Conservation (phyloP, 352 stramenopile species). For the Phytophthora colocasiae region DNA sequence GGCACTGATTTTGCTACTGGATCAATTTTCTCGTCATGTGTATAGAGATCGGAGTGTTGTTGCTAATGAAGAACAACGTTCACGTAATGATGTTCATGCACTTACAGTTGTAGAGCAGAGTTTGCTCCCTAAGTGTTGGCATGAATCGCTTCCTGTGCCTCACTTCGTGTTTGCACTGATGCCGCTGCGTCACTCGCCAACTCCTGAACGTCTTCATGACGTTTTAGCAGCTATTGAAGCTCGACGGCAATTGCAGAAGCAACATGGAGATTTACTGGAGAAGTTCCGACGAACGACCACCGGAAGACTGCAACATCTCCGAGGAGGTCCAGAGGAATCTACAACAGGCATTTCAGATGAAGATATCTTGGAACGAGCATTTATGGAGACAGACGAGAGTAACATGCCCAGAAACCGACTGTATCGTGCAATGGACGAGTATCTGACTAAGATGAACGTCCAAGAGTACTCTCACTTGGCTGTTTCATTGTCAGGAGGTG, state of each 20-base stretch:
- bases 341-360: slow-evolving; percentile 47
- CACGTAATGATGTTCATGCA: slow-evolving; percentile 59
- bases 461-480: slow-evolving; percentile 60
- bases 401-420: slow-evolving; percentile 76
- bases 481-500: slow-evolving; percentile 94
- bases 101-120: slow-evolving; percentile 50
- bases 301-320: slow-evolving; percentile 66
- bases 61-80: slow-evolving; percentile 19
- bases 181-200: slow-evolving; percentile 85
- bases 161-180: slow-evolving; percentile 87
- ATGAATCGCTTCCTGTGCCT: slow-evolving; percentile 57
- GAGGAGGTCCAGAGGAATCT: slow-evolving; percentile 20
- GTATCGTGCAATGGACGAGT: slow-evolving; percentile 78
- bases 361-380: slow-evolving; percentile 75
- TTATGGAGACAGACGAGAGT: slow-evolving; percentile 69
- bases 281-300: slow-evolving; percentile 89
- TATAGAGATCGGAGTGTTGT: slow-evolving; percentile 50
- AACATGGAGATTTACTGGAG: slow-evolving; percentile 71
- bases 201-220: slow-evolving; percentile 54
- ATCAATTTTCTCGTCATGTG: slow-evolving; percentile 89
- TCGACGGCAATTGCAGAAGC: slow-evolving; percentile 49
- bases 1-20: slow-evolving; percentile 85
- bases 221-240: slow-evolving; percentile 64
- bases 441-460: slow-evolving; percentile 59
- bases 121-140: slow-evolving; percentile 56